Evolutionary conservation across 139 green algal genomes (phyloP), one percentile per base, ranked within the genome.

Genomic region (Asterochloris erici): DNA sequence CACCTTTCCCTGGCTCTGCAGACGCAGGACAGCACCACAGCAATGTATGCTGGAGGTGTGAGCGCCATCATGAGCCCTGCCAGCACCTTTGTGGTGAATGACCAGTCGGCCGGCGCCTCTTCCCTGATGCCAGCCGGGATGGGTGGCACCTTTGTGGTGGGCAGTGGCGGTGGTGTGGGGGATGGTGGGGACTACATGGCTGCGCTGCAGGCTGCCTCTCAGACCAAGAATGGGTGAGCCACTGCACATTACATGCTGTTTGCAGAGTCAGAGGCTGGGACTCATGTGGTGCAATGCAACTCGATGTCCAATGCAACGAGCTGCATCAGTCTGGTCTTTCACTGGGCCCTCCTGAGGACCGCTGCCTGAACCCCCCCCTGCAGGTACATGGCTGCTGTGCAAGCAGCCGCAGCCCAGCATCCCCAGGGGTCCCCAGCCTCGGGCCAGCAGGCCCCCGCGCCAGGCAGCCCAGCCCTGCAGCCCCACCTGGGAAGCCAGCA

Each of bases 161-260:
- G 79, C 74, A n/a, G 74, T 75, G 26, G 63, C 54, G 21, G 68
- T 38, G 21, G 38, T n/a, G 69, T 47, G 27, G 11, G 29, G 73
- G 38, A 63, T 68, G 85, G 77, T 76, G 29, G 26, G 10, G 88
- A 91, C 78, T 91, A 91, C 63, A 62, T 85, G 73, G 87, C 87
- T 6, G 87, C 87, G 0, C 75, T 91, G 12, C 38, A 85, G 71
- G 68, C 83, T 54, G 83, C 73, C 23, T 38, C 38, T 76, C 60
- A 66, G 78, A 77, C 61, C 15, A 54, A 27, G n/a, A 29, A 74
- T 47, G 79, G 78, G 64, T 81, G 13, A 62, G 77, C 4, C 21
- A 26, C 66, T 71, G 19, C 17, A 4, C 4, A 9, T 24, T 54
- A 6, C 38, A 54, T 10, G 38, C 38, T 54, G 2, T 54, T 54